These are phyloP conservation scores for Trichocomaceae sp. DNA, from an alignment of 2,329 filamentous ascomycete species.

Conservation along the genomic window DNA sequence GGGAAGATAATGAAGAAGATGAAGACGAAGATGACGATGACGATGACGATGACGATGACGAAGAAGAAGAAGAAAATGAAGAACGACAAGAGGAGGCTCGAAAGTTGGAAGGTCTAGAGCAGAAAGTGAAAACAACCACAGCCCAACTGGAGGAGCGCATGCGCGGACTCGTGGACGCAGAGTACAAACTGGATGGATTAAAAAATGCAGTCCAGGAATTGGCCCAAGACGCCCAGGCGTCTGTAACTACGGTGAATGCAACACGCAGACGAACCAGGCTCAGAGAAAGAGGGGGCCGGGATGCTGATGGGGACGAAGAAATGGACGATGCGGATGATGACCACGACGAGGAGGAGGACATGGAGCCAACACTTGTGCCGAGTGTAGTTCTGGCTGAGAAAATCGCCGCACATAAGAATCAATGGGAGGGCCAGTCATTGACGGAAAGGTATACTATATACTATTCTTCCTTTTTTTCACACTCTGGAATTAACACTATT, in stretches of 20 bases:
- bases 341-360: conserved; percentile 41
- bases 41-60: conserved; percentile 31
- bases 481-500: too few relatives aligned
- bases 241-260: conserved; percentile 23
- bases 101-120: conserved; percentile 37
- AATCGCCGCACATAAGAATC: conserved; percentile 25
- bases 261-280: conserved; percentile 20
- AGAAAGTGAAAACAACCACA: conserved; percentile 48
- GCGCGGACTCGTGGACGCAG: conserved; percentile 52
- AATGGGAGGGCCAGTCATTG: conserved; percentile 36
- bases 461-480: too few relatives aligned
- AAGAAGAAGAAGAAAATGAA: conserved; percentile 20
- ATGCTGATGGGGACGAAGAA: conserved; percentile 20
- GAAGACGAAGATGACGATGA: conserved; percentile 22
- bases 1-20: conserved; percentile 27
- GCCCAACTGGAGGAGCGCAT: conserved; percentile 52
- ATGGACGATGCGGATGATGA: conserved; percentile 39
- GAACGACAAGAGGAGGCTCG: conserved; percentile 20
- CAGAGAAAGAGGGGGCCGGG: conserved; percentile 33
- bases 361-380: conserved; percentile 30
- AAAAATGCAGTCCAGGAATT: conserved; percentile 41
- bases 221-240: conserved; percentile 31
- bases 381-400: conserved; percentile 31
- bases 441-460: conserved; percentile 41
- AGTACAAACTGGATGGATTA: conserved; percentile 42